Evolutionary conservation across 441 rosid genomes (phyloP), one percentile per base, ranked within the genome.

Genomic region (Populus tomentosa): DNA sequence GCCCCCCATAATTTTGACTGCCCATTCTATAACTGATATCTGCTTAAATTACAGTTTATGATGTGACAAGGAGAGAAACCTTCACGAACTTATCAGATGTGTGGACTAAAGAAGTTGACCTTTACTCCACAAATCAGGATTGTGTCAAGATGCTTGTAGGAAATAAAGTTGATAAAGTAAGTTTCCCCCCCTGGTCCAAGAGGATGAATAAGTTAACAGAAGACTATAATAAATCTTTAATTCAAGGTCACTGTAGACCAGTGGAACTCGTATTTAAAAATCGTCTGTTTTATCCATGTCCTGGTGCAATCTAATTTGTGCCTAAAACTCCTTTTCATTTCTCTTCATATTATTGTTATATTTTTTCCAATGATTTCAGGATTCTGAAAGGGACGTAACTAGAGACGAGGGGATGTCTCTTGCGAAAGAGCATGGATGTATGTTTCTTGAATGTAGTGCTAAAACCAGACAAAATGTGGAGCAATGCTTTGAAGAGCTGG

Each of bases 121-220:
- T 88, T 71, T 85, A 82, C 81, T 83, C 85, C 46, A 84, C 89
- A 33, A 88, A 86, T 80, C 86, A 83, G 73, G 84, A 85, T 64
- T 86, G 89, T 78, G 82, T 86, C 72, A 88, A 86, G 85, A 86
- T 88, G 85, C 91, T 88, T 21, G 90, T 88, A 63, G 90, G 90
- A 7, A 88, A 88, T 74, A 88, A 88, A 85, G 86, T 88, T 2
- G 90, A 88, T 65, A 86, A 72, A 82, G 89, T 87, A 80, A 77
- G 80, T 73, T 79, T 28, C 70, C 35, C 35, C 35, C 36, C 36
- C 36, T 7, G 2, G 7, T 7, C 35, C 35, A 62, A 68, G 69
- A 21, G 63, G 18, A 50, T 30, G 26, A 33, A 36, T 23, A 59
- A 30, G 21, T 36, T 16, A 42, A 42, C 28, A 59, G 32, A 62